Conservation (phyloP, 495 filamentous ascomycete genomes). For the Xylaria scruposa region DNA sequence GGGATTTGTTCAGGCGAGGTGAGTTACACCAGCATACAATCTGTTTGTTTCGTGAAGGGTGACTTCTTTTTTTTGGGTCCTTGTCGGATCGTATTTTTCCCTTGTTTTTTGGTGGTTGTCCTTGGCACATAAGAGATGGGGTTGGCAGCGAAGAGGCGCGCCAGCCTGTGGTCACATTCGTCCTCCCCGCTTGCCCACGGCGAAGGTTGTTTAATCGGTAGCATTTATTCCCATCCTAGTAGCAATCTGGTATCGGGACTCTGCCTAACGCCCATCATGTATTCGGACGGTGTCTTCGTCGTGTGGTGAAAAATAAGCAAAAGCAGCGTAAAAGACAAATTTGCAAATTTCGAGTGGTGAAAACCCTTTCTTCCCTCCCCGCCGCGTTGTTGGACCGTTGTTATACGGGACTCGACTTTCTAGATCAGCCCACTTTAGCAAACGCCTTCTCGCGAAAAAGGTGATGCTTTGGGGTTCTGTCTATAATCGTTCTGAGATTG, state of each 20-base stretch:
- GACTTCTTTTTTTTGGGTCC: conserved; percentile 22
- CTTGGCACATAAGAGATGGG: conserved; percentile 39
- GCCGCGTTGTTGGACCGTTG: conserved; percentile 15
- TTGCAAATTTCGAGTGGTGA: conserved; percentile 32
- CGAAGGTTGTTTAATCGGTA: conserved; percentile 26
- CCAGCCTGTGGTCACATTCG: conserved; percentile 42
- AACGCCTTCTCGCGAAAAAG: background rate
- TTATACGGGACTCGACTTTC: conserved; percentile 18
- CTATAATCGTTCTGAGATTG: conserved; percentile 12
- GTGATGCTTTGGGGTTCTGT: background rate
- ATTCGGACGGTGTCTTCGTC: conserved; percentile 33
- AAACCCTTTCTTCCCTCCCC: conserved; percentile 35
- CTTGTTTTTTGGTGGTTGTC: conserved; percentile 26
- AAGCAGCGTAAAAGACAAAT: conserved; percentile 41
- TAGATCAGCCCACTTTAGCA: conserved; percentile 11
- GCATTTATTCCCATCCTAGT: conserved; percentile 28
- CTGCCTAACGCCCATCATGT: conserved; percentile 28
- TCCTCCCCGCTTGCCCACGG: conserved; percentile 36
- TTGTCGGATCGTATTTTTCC: conserved; percentile 25
- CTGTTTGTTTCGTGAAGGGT: conserved; percentile 25
- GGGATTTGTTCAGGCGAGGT: conserved; percentile 9
- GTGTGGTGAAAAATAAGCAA: conserved; percentile 30
- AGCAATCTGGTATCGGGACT: conserved; percentile 35
- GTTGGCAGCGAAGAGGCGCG: conserved; percentile 44
- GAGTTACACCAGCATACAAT: conserved; percentile 31